Conservation (phyloP, 257 asterid genomes). For the Lycium barbarum region DNA sequence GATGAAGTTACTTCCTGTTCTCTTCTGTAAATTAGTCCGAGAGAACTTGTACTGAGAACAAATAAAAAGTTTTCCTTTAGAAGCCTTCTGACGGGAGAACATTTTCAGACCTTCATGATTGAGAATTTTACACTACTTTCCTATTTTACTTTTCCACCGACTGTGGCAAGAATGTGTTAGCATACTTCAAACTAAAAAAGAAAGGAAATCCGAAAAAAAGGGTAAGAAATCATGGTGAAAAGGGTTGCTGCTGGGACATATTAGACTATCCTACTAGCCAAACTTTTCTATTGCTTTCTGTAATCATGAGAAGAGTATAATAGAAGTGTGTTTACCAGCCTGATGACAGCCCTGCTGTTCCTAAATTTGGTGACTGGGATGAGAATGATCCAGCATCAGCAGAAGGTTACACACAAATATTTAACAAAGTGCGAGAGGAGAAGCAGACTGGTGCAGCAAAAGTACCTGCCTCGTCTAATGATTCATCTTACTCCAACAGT, state of each 20-base stretch:
- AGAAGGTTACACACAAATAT: conserved; percentile 74
- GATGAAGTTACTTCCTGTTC: neutral
- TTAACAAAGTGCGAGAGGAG: conserved; percentile 69
- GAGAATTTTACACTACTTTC: neutral
- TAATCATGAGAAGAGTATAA: neutral
- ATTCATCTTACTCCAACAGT: conserved; percentile 57
- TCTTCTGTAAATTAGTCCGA: neutral
- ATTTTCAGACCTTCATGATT: neutral
- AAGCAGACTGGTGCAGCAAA: conserved; percentile 71
- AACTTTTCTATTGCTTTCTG: neutral
- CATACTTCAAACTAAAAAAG: neutral
- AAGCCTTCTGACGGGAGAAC: neutral
- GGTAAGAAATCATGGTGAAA: neutral
- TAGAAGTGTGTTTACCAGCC: conserved; percentile 54
- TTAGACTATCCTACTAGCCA: neutral
- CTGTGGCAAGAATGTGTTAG: neutral
- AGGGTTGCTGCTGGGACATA: neutral
- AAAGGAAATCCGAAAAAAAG: neutral
- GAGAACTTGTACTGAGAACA: neutral
- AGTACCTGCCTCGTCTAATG: conserved; percentile 64
- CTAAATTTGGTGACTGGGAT: conserved; percentile 89
- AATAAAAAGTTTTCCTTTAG: neutral
- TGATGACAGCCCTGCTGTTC: conserved; percentile 78
- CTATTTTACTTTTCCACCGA: neutral
- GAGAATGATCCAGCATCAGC: conserved; percentile 83